These are phyloP conservation scores for Crithidia fasciculata DNA, from an alignment of 208 protist species.

Conservation along the genomic window DNA sequence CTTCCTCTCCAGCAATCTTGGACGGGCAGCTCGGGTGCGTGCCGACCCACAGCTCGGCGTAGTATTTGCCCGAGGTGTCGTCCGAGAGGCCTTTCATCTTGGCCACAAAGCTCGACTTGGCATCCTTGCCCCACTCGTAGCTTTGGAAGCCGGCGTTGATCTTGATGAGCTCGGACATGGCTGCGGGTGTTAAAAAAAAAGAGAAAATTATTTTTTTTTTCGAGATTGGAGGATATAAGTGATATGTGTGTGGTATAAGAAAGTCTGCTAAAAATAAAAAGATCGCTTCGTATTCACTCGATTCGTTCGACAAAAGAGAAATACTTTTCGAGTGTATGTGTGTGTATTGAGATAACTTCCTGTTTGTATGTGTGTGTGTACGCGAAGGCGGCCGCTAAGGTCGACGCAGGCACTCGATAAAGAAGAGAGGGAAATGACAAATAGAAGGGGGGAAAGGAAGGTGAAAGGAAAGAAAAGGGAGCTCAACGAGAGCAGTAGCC, in stretches of 20 bases:
- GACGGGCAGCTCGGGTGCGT: constrained; percentile 95
- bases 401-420: background rate
- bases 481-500: too few species aligned
- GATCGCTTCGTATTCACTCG: too few species aligned
- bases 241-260: too few species aligned
- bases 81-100: constrained; percentile 70
- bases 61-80: constrained; percentile 63
- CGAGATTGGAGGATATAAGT: background rate
- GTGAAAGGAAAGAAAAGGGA: background rate
- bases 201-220: constrained; percentile 2
- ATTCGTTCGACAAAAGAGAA: too few species aligned
- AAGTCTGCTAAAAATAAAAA: too few species aligned
- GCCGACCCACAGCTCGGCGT: constrained; percentile 98
- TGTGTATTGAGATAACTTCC: too few species aligned
- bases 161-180: constrained; percentile 51
- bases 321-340: too few species aligned
- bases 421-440: background rate
- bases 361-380: background rate
- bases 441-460: background rate
- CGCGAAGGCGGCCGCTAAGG: background rate
- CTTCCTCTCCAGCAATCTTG: constrained; percentile 33
- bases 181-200: background rate
- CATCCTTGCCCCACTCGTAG: constrained; percentile 88
- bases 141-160: constrained; percentile 78
- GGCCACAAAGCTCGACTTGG: constrained; percentile 80